Evolutionary conservation across 257 asterid genomes (phyloP).

Genomic region (Solanum commersonii): DNA sequence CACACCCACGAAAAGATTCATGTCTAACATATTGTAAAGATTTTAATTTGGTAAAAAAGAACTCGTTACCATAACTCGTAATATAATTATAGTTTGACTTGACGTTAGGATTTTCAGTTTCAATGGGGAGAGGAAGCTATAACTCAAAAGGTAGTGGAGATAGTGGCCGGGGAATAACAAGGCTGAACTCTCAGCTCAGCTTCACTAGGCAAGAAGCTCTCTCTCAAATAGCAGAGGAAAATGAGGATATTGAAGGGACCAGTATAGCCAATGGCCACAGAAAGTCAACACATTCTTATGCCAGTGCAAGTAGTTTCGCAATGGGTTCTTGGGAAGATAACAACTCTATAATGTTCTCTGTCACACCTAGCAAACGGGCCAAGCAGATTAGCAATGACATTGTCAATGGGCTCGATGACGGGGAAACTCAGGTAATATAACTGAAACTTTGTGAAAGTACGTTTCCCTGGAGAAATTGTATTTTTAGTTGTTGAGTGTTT

Average conservation of each 20-base stretch:
- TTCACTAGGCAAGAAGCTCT: constrained; percentile 51
- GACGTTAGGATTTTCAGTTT: constrained; percentile 46
- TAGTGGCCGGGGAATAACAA: constrained; percentile 20
- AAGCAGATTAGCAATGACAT: constrained; percentile 16
- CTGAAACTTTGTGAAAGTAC: not conserved
- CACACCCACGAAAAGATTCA: not conserved
- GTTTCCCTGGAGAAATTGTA: not conserved
- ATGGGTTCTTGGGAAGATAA: constrained; percentile 50
- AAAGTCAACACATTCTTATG: constrained; percentile 25
- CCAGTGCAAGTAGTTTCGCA: constrained; percentile 23
- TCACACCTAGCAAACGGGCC: constrained; percentile 27
- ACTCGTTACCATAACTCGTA: not conserved
- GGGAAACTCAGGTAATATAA: constrained; percentile 59
- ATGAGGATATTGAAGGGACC: constrained; percentile 12
- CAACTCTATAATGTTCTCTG: constrained; percentile 40
- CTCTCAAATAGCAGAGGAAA: constrained; percentile 54
- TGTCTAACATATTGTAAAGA: not conserved
- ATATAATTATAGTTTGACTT: not conserved
- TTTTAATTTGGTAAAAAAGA: not conserved
- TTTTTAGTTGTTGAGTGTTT: not conserved
- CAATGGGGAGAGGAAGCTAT: constrained; percentile 40
- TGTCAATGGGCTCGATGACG: constrained; percentile 15
- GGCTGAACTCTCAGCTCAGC: constrained; percentile 72
- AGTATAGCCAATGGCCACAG: constrained; percentile 13
- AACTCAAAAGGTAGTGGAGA: constrained; percentile 29